These are phyloP conservation scores for Xerocomellus intermedius DNA, from an alignment of 768 basidiomycete species.

Conservation along the genomic window DNA sequence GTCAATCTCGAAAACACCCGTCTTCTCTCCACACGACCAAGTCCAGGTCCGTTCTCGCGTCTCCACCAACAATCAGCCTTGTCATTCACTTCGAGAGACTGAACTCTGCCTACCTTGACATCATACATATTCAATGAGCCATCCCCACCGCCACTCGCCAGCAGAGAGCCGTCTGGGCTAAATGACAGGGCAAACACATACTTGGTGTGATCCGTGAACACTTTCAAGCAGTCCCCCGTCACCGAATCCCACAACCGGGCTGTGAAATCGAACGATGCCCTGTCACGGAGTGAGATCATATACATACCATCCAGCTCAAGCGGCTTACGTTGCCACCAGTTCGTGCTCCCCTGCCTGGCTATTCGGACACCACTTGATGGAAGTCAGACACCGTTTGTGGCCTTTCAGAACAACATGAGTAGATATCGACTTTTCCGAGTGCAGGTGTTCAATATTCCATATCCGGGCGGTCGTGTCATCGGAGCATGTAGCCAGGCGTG, in stretches of 20 bases:
- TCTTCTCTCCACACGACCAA: slow-evolving; percentile 62
- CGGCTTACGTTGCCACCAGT: slow-evolving; percentile 66
- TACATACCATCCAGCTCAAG: background rate
- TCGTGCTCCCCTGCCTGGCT: slow-evolving; percentile 50
- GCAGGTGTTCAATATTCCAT: slow-evolving; percentile 61
- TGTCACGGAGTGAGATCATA: slow-evolving; percentile 28
- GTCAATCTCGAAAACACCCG: slow-evolving; percentile 73
- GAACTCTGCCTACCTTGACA: slow-evolving; percentile 54
- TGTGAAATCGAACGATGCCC: slow-evolving; percentile 78
- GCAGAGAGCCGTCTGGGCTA: slow-evolving; percentile 67
- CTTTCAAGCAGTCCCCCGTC: slow-evolving; percentile 70
- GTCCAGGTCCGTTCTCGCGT: slow-evolving; percentile 53
- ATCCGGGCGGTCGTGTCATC: slow-evolving; percentile 78
- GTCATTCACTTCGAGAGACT: background rate
- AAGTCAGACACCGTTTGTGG: slow-evolving; percentile 64
- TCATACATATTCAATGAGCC: slow-evolving; percentile 74
- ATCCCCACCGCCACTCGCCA: slow-evolving; percentile 80
- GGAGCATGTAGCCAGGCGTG: slow-evolving; percentile 74
- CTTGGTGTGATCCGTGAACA: slow-evolving; percentile 68
- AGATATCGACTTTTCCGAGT: slow-evolving; percentile 23
- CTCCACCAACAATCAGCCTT: slow-evolving; percentile 32
- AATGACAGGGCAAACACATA: slow-evolving; percentile 74
- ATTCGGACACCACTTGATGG: slow-evolving; percentile 67
- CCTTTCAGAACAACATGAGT: slow-evolving; percentile 49
- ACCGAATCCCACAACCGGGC: slow-evolving; percentile 81